These are phyloP conservation scores for Phialocephala subalpina DNA, from an alignment of 2,329 filamentous ascomycete genomes.

Conservation along the genomic window DNA sequence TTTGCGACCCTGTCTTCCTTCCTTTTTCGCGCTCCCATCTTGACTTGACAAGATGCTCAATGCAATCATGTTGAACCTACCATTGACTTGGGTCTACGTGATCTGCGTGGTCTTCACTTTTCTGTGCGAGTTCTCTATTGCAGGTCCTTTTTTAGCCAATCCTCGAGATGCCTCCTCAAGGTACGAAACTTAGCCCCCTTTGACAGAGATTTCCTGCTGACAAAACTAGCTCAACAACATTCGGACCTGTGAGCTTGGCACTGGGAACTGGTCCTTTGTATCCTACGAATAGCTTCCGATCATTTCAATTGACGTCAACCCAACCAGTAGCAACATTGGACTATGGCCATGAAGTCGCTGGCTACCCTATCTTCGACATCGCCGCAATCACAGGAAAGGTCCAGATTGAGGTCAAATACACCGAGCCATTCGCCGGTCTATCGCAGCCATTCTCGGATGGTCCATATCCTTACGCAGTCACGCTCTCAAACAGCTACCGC, in stretches of 20 bases:
- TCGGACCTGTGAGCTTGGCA: not conserved
- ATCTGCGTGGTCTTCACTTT: not conserved
- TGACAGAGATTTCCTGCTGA: not conserved
- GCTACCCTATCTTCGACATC: slow-evolving; percentile 2
- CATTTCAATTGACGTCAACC: not conserved
- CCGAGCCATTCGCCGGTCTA: not conserved
- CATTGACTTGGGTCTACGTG: too few species aligned
- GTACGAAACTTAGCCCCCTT: not conserved
- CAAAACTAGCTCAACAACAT: not conserved
- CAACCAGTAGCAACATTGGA: not conserved
- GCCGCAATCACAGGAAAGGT: not conserved
- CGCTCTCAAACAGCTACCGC: slow-evolving; percentile 47
- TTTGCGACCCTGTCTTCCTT: too few species aligned
- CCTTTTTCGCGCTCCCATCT: too few species aligned
- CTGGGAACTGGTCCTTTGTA: slow-evolving; percentile 2
- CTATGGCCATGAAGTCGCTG: slow-evolving; percentile 8
- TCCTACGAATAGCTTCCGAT: not conserved
- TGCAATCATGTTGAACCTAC: too few species aligned
- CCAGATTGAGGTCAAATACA: slow-evolving; percentile 13
- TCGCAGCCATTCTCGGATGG: not conserved
- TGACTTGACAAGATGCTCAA: too few species aligned
- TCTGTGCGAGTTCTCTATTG: not conserved
- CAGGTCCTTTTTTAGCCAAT: not conserved
- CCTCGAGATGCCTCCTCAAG: not conserved
- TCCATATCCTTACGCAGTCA: not conserved